Base-by-base conservation (phyloP, 805 yeast species). In the Metschnikowia borealis region DNA sequence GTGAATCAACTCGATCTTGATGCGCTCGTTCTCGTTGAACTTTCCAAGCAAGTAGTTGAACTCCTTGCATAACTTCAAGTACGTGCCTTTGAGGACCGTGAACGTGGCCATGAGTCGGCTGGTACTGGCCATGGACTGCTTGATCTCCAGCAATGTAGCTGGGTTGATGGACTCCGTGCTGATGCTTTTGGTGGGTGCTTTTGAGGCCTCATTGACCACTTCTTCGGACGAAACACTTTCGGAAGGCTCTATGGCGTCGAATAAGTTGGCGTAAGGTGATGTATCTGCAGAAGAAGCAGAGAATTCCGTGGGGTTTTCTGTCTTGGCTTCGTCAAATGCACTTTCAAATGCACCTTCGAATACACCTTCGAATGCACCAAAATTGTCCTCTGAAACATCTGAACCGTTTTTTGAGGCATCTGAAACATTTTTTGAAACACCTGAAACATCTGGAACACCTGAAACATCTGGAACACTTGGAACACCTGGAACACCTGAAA, bases 1-100 rank as follows among this genome's bases (percentile, higher is more conserved):
- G 53, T 69, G 62, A 48, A 69, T 69, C 50, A 69, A 56, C 50
- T 65, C 66, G 40, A 69, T 61, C 51, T 69, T 69, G 42, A 67
- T 56, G 38, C 55, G 54, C 56, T 69, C 74, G 52, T 68, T 69
- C 44, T 69, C 71, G 50, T 69, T 68, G 58, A 69, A 69, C 54
- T 67, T 69, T 34, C 59, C 55, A 52, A 69, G 60, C 18, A 69
- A 54, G 51, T 62, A 68, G 50, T 69, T 69, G 62, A 69, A 69
- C 49, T 69, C 74, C 48, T 66, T 68, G 55, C 74, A 69, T 46
- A 69, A 64, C 54, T 69, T 69, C 52, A 69, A 57, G 54, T 69
- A 69, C 4, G 74, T 68, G 3, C 64, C 57, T 47, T 66, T 66
- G 45, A 69, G 61, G 2, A 69, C 61, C 3, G 73, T 65, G 58